Percentiles rank a stretch among this genome's conserved stretches.
Conservation (phyloP, 1,284 basidiomycete genomes). For the Phenoliferia sp. region DNA sequence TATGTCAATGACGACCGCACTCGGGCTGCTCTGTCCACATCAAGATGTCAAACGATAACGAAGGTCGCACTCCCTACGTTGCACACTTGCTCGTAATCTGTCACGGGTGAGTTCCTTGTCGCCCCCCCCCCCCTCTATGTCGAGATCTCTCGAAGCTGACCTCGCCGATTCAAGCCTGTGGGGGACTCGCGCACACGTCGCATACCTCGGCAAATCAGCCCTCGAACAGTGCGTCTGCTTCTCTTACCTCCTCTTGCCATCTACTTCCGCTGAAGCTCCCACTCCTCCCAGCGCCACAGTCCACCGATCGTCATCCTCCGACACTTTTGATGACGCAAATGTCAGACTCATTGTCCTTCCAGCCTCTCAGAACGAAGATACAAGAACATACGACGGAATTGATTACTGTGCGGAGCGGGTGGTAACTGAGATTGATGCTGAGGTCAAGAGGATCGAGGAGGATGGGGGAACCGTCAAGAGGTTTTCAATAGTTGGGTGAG, state of each 20-base stretch:
- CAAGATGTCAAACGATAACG: background rate
- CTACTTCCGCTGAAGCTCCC: background rate
- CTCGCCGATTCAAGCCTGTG: conserved; percentile 20
- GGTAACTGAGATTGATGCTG: conserved; percentile 53
- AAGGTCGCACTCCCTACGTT: background rate
- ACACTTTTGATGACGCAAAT: background rate
- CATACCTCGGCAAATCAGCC: conserved; percentile 23
- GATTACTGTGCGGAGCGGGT: conserved; percentile 68
- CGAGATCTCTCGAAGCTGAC: background rate
- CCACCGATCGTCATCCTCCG: background rate
- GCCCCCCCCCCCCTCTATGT: background rate
- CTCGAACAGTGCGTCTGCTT: conserved; percentile 4
- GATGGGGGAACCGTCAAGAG: conserved; percentile 55
- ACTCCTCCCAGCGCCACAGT: background rate
- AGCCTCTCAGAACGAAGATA: conserved; percentile 51
- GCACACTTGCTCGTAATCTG: conserved; percentile 20
- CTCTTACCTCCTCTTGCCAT: too few species aligned
- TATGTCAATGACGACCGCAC: too few species aligned
- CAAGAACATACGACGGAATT: conserved; percentile 61
- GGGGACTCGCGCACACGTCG: conserved; percentile 27
- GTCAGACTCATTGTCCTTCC: conserved; percentile 22
- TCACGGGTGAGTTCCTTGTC: conserved; percentile 5
- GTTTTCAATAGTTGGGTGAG: conserved; percentile 61
- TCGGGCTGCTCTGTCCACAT: background rate
- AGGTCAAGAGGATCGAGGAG: conserved; percentile 51